Evolutionary conservation across 2,329 filamentous ascomycete species (phyloP), one percentile per base, ranked within the genome.

Genomic region (Didymosphaeria variabile): DNA sequence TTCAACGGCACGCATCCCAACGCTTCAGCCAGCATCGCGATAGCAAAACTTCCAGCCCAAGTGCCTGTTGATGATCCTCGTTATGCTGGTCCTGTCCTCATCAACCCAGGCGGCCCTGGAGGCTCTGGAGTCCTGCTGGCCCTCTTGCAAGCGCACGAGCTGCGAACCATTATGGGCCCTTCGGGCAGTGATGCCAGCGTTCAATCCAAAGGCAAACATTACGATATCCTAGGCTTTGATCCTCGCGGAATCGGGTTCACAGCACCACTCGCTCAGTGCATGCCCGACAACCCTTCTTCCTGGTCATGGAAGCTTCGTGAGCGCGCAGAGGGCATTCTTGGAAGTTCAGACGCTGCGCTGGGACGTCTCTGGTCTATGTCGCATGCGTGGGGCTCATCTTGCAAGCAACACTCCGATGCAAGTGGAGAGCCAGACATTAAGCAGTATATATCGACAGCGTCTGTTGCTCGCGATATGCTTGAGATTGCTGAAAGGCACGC

Each of bases 391-490:
- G 76, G 76, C 3, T 50, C 67, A 15, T 71, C 70, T 3, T 78
- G 76, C 63, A 70, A 70, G 23, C 50, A 67, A 19, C 57, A 65
- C 2, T 56, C 67, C n/a, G 68, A 67, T 1, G 64, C 66, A 6
- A 70, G 69, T 42, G 65, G 72, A 38, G 78, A 67, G 3, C 66
- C 71, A 2, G 67, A 81, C 42, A 80, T 82, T 63, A 79, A 78
- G 61, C 71, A 77, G 51, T 82, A 81, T 66, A 72, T 82, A 49
- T 80, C 79, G 17, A 85, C 83, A 0, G 80, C 82, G 1, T 80
- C 78, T 26, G 81, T 82, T 2, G 83, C 81, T 1, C 72, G 79
- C 42, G 83, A 86, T 61, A 84, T 85, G 81, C 69, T 85, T 8
- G 78, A 80, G 44, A 77, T 85, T 38, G 73, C 81, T 12, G 83